Base-by-base conservation (phyloP, 768 basidiomycete genomes). In the Sistotremastrum niveocremeum region DNA sequence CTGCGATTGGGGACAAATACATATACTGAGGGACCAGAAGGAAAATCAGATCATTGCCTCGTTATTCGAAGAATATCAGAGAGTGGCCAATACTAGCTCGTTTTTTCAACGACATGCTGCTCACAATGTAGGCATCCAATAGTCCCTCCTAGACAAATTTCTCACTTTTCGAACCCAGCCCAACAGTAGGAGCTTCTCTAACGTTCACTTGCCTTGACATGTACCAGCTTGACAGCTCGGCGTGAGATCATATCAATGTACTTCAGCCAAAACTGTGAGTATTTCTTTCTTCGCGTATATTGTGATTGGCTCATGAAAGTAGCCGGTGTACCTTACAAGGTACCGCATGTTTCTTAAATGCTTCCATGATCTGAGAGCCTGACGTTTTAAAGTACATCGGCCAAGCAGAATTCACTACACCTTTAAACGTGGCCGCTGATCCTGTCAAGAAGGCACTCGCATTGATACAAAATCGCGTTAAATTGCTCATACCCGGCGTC, bases 321-420 rank as follows among this genome's bases (percentile, higher is more conserved):
- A 88, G 85, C 81, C 46, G 85, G 85, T 32, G 79, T 76, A 54
- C 79, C 83, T n/a, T 88, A 88, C 53, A 76, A 83, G 59, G 84
- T 82, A 58, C 5, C 65, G 44, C 46, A 30, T 32, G 28, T 39
- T 42, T 49, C 30, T 42, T 38, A 40, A 30, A 5, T 32, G 12
- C 7, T 34, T 31, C 2, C 41, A n/a, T 45, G n/a, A 37, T 41
- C 7, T 37, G 34, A 29, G 34, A 43, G 44, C 40, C 11, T 51
- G 6, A 29, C 1, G 10, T 41, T 35, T 31, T 3, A 7, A 46
- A 87, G 84, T 87, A 87, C 57, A 78, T 87, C 36, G 85, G 82
- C 4, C 82, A 81, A 28, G 75, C 82, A 11, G 79, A 66, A 30
- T 77, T 83, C 49, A 87, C 85, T 0, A 70, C 82, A 4, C 72